Evolutionary conservation across 176 grass and related monocot species (phyloP).

Genomic region (Triticum monococcum): DNA sequence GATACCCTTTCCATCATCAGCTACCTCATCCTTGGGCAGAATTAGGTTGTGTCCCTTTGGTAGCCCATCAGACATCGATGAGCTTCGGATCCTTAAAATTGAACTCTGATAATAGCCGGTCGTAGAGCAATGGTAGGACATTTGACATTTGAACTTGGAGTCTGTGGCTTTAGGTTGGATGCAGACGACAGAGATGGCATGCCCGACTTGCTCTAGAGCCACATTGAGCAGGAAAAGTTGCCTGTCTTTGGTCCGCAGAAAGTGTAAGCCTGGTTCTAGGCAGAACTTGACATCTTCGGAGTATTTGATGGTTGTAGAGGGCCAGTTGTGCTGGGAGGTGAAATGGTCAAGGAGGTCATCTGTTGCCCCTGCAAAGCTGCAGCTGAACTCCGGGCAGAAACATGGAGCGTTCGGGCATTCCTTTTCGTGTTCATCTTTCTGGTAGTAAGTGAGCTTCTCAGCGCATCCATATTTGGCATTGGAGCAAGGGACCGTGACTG

Average conservation of each 20-base stretch:
- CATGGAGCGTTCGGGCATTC: not conserved
- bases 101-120: not conserved
- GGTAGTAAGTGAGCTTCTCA: not conserved
- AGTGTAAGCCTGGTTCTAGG: not conserved
- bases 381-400: not conserved
- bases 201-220: not conserved
- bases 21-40: not conserved
- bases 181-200: not conserved
- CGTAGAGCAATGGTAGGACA: not conserved
- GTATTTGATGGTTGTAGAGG: not conserved
- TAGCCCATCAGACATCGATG: not conserved
- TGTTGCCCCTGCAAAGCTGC: not conserved
- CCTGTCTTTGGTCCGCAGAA: not conserved
- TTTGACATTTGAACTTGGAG: rapidly evolving
- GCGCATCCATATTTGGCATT: not conserved
- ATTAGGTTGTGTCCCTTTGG: not conserved
- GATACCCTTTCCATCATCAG: not conserved
- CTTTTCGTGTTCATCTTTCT: not conserved
- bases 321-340: not conserved
- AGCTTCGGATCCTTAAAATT: not conserved
- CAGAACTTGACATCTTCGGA: not conserved
- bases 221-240: not conserved
- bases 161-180: not conserved
- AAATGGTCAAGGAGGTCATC: not conserved
- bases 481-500: not conserved